Evolutionary conservation across 2,329 filamentous ascomycete species (phyloP).

Genomic region (Penicillium sclerotigenum): DNA sequence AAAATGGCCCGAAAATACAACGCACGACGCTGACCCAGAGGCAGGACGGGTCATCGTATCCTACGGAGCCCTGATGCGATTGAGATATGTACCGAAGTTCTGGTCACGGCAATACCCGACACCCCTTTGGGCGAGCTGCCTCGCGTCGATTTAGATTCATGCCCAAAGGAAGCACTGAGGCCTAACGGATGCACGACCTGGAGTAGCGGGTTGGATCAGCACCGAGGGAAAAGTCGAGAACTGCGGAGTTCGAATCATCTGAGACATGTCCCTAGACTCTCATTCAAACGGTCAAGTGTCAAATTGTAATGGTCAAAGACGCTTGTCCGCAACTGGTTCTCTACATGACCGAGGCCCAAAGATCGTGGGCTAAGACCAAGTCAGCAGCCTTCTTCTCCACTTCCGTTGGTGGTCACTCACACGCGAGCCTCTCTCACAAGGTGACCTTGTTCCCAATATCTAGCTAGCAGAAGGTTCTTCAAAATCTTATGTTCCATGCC

Average conservation of each 20-base stretch:
- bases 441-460: slow-evolving; percentile 43
- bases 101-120: neutral
- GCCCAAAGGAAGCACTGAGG: slow-evolving; percentile 22
- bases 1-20: neutral
- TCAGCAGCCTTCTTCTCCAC: slow-evolving; percentile 20
- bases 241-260: slow-evolving; percentile 17
- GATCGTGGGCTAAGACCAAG: slow-evolving; percentile 28
- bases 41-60: neutral
- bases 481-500: slow-evolving; percentile 49
- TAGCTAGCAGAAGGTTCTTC: slow-evolving; percentile 44
- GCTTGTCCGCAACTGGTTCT: slow-evolving; percentile 32
- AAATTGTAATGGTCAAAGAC: slow-evolving; percentile 43
- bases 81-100: neutral
- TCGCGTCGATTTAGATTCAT: slow-evolving; percentile 14
- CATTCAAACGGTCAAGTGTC: slow-evolving; percentile 48
- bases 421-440: slow-evolving; percentile 30
- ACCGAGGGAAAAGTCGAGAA: slow-evolving; percentile 4
- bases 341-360: slow-evolving; percentile 26
- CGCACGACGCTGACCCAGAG: neutral
- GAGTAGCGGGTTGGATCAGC: slow-evolving; percentile 15
- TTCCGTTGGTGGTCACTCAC: slow-evolving; percentile 25
- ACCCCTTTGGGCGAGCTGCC: slow-evolving; percentile 13
- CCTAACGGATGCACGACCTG: slow-evolving; percentile 17
- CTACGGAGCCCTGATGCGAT: neutral
- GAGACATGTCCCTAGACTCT: slow-evolving; percentile 48